A percentile compares a stretch with the other conserved stretches of the same genome.
Evolutionary conservation across 2,329 filamentous ascomycete genomes (phyloP).

Genomic region (Mollisia scopiformis): DNA sequence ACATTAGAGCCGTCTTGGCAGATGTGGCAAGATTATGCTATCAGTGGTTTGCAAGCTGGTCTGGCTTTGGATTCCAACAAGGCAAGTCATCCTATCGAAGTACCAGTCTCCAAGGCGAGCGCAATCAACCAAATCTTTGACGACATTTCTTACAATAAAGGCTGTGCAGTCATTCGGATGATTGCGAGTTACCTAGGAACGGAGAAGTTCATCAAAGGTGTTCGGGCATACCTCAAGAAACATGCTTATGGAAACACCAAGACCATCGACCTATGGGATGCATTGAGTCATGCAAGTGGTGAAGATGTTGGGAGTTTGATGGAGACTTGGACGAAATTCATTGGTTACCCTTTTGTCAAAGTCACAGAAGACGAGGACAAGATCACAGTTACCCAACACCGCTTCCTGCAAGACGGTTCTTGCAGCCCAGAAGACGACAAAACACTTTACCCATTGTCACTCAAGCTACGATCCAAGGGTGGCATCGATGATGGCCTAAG

Average conservation of each 20-base stretch:
- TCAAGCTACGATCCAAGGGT: conserved; percentile 64
- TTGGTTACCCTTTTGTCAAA: conserved; percentile 69
- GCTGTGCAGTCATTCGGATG: conserved; percentile 72
- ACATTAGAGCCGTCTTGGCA: conserved; percentile 15
- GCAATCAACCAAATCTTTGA: conserved; percentile 72
- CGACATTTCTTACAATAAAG: conserved; percentile 74
- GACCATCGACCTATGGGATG: conserved; percentile 70
- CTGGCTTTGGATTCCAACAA: conserved; percentile 19
- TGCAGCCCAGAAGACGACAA: conserved; percentile 52
- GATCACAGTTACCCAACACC: conserved; percentile 68
- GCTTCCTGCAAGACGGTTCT: conserved; percentile 69
- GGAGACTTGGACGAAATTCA: conserved; percentile 74
- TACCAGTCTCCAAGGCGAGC: conserved; percentile 7
- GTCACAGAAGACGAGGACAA: conserved; percentile 55
- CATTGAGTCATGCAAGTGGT: conserved; percentile 68
- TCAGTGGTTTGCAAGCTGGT: conserved; percentile 14
- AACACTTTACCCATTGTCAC: conserved; percentile 67
- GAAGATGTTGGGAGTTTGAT: conserved; percentile 70
- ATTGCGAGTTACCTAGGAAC: conserved; percentile 72
- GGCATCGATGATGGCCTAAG: conserved; percentile 39
- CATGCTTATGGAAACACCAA: conserved; percentile 65
- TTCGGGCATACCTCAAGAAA: conserved; percentile 69
- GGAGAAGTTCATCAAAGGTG: conserved; percentile 70
- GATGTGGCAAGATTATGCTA: conserved; percentile 10
- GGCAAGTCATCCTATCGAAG: conserved; percentile 20